Percentiles rank a stretch among this genome's conserved stretches.
Conservation (phyloP, 2,329 filamentous ascomycete species). For the Epichloe aotearoae region DNA sequence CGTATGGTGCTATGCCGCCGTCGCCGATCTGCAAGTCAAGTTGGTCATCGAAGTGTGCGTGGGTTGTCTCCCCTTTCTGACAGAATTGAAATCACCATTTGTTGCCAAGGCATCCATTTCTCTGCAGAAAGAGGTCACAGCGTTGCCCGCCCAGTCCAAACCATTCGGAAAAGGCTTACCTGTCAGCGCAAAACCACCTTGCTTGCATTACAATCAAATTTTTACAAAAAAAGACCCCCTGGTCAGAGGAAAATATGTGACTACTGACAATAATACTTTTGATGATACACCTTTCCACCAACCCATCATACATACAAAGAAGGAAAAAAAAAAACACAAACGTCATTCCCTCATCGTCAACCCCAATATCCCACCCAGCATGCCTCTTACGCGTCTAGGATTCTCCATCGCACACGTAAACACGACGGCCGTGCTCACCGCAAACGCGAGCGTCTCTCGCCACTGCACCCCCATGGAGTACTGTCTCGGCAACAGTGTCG, state of each 20-base stretch:
- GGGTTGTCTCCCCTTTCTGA: too few relatives aligned
- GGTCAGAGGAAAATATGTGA: too few relatives aligned
- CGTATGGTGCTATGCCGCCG: too few relatives aligned
- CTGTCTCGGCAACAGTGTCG: constrained; percentile 57
- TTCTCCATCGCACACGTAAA: constrained; percentile 54
- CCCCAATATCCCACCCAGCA: constrained; percentile 48
- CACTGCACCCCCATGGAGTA: constrained; percentile 52
- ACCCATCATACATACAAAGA: not conserved
- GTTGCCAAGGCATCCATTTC: too few relatives aligned
- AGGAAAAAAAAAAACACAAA: not conserved
- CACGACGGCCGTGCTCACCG: constrained; percentile 55
- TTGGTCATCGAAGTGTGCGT: not conserved
- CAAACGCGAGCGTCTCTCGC: constrained; percentile 54
- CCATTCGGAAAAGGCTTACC: too few relatives aligned
- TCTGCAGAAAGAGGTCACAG: too few relatives aligned
- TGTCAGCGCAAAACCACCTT: too few relatives aligned
- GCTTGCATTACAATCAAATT: too few relatives aligned
- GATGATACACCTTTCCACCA: not conserved
- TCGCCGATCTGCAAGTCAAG: not conserved
- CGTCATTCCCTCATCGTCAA: constrained; percentile 26
- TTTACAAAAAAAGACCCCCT: too few relatives aligned
- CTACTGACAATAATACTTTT: too few relatives aligned
- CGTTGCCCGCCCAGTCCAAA: too few relatives aligned
- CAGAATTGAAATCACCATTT: too few relatives aligned
- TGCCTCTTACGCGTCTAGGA: constrained; percentile 48